Percentiles rank a stretch among this genome's conserved stretches.
Evolutionary conservation across 768 basidiomycete genomes (phyloP).

Genomic region (Podaxis sp.): DNA sequence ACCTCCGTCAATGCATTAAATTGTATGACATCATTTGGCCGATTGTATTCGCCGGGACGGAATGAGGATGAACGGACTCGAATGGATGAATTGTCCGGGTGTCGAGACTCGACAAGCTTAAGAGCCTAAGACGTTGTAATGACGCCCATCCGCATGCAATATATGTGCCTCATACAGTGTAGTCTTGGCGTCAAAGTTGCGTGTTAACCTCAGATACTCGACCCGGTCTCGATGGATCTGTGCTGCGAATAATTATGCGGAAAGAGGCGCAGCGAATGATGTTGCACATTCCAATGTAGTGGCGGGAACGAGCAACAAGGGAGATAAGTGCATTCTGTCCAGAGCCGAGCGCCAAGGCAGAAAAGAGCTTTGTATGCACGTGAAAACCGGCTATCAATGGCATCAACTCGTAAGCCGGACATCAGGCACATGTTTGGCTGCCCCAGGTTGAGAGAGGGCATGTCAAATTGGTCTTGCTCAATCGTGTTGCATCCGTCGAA

Average conservation of each 20-base stretch:
- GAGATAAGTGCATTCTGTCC: too few species aligned
- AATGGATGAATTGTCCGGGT: neutral
- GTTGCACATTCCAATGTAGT: too few species aligned
- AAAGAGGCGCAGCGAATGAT: too few species aligned
- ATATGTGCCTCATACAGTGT: too few species aligned
- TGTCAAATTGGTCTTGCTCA: neutral
- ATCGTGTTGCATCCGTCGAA: neutral
- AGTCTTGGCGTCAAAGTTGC: too few species aligned
- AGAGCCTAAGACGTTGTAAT: too few species aligned
- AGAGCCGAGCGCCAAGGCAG: too few species aligned
- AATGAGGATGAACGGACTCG: neutral
- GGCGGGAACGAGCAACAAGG: too few species aligned
- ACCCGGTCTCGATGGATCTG: too few species aligned
- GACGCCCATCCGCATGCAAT: too few species aligned
- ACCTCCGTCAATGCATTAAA: neutral
- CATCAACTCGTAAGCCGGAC: neutral
- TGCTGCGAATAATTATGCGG: too few species aligned
- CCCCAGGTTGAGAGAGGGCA: neutral
- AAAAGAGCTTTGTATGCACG: neutral
- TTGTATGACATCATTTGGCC: neutral
- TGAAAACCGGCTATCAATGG: slow-evolving; percentile 9
- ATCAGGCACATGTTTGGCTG: neutral
- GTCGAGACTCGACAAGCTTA: neutral
- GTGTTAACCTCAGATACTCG: too few species aligned
- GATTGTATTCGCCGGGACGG: neutral